Evolutionary conservation across 2,329 filamentous ascomycete species (phyloP).

Genomic region (Lecanosticta acicola): DNA sequence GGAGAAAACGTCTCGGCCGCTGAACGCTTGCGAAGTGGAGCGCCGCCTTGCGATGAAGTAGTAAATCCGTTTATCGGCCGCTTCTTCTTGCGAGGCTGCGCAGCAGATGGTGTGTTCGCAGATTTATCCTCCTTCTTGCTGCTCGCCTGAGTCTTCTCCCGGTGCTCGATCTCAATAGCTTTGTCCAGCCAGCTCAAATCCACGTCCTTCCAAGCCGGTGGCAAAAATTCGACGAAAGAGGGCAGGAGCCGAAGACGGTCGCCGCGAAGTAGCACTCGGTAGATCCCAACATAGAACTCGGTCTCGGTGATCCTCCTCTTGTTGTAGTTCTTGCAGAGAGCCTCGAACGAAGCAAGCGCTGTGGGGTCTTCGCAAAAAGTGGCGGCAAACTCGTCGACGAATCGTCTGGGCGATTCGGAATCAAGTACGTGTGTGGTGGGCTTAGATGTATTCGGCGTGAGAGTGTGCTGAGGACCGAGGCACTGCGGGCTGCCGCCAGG

Average conservation of each 20-base stretch:
- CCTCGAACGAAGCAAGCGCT: slow-evolving; percentile 8
- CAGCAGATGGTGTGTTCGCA: neutral
- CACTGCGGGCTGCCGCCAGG: too few species aligned
- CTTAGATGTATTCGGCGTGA: too few species aligned
- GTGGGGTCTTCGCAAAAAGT: slow-evolving; percentile 6
- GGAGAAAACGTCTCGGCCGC: too few species aligned
- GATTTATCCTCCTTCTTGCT: neutral
- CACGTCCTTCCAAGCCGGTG: slow-evolving; percentile 10
- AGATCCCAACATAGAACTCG: slow-evolving; percentile 18
- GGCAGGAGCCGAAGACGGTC: slow-evolving; percentile 10
- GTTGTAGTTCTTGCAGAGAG: slow-evolving; percentile 12
- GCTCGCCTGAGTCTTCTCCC: neutral
- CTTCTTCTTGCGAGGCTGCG: slow-evolving; percentile 10
- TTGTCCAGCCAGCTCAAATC: slow-evolving; percentile 13
- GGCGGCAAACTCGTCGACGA: slow-evolving; percentile 9
- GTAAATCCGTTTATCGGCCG: slow-evolving; percentile 16
- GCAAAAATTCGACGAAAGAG: slow-evolving; percentile 14
- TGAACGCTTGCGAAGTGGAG: too few species aligned
- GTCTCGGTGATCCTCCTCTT: slow-evolving; percentile 5
- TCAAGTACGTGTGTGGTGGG: neutral
- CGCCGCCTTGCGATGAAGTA: slow-evolving; percentile 4
- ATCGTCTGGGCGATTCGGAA: slow-evolving; percentile 3
- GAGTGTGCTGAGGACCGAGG: too few species aligned
- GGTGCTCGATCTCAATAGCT: slow-evolving; percentile 6
- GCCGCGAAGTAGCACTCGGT: slow-evolving; percentile 12